These are phyloP conservation scores for Macadamia tetraphylla DNA, from an alignment of 164 flowering plant genomes.

Conservation along the genomic window DNA sequence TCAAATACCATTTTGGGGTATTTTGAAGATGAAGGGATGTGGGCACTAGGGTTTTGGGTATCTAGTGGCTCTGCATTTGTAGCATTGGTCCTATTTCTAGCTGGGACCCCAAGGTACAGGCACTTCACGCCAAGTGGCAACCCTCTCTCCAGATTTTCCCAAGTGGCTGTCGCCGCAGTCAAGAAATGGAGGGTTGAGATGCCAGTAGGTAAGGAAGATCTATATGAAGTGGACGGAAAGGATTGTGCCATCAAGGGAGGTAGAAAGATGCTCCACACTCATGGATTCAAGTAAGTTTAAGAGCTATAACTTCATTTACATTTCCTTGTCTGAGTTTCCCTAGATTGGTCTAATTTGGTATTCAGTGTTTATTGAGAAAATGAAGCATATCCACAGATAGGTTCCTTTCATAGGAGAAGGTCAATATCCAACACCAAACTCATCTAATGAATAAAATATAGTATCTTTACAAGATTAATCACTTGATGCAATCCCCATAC, in stretches of 20 bases:
- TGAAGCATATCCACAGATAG: no score
- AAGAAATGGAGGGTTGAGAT: slow-evolving; percentile 41
- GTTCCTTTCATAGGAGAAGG: no score
- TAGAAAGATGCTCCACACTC: slow-evolving; percentile 43
- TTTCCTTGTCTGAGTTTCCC: no score
- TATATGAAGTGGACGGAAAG: slow-evolving; percentile 30
- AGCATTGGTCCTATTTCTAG: slow-evolving; percentile 44
- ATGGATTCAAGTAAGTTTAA: slow-evolving; percentile 50
- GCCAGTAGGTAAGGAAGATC: slow-evolving; percentile 13
- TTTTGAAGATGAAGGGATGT: slow-evolving; percentile 53
- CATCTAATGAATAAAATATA: no score
- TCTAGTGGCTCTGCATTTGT: slow-evolving; percentile 28
- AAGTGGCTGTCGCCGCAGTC: slow-evolving; percentile 47
- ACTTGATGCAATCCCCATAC: no score
- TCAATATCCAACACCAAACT: no score
- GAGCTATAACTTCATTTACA: no score
- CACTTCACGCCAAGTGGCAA: slow-evolving; percentile 54
- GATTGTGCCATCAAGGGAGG: slow-evolving; percentile 6
- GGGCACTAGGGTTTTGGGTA: slow-evolving; percentile 41
- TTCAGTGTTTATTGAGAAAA: no score
- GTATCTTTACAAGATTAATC: no score
- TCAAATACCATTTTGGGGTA: slow-evolving; percentile 65
- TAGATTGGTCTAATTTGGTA: no score
- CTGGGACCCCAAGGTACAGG: slow-evolving; percentile 50
- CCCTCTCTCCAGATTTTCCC: slow-evolving; percentile 52